These are phyloP conservation scores for Nitzschia palea DNA, from an alignment of 108 stramenopile genomes.

Conservation along the genomic window DNA sequence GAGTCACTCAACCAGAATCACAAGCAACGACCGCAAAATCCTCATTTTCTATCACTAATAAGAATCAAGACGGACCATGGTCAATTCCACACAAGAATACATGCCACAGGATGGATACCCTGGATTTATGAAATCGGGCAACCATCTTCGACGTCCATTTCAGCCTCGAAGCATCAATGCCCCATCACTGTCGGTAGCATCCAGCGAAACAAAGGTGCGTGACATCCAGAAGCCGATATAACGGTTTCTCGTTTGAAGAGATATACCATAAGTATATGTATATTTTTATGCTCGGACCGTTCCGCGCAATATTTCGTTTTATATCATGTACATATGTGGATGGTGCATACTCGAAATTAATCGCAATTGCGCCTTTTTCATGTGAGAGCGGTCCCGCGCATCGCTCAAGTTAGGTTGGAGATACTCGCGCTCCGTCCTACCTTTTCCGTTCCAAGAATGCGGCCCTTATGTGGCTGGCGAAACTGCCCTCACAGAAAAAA, in stretches of 20 bases:
- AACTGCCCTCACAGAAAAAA: conserved; percentile 11
- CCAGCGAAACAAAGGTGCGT: conserved; percentile 7
- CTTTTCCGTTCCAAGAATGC: conserved; percentile 27
- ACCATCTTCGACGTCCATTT: conserved; percentile 11
- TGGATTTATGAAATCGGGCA: not conserved
- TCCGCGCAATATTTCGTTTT: conserved; percentile 8
- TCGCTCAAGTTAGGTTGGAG: conserved; percentile 10
- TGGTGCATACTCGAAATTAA: not conserved
- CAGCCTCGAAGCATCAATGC: conserved; percentile 19
- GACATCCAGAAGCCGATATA: conserved; percentile 8
- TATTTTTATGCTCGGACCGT: conserved; percentile 3
- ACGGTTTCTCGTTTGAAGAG: conserved; percentile 17
- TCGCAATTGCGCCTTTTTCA: conserved; percentile 3
- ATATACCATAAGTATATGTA: not conserved
- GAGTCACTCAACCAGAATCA: not conserved
- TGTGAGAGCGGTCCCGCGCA: conserved; percentile 11
- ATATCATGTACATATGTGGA: not conserved
- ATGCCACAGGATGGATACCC: not conserved
- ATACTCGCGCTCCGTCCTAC: not conserved
- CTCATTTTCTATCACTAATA: not conserved
- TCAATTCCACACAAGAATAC: not conserved
- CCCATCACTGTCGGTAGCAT: not conserved
- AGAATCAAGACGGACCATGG: conserved; percentile 7
- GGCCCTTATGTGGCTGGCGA: not conserved
- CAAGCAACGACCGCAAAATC: not conserved